phyloP scores from a whole-genome alignment of 2,329 filamentous ascomycete species.

The Xylariaceae sp. region DNA sequence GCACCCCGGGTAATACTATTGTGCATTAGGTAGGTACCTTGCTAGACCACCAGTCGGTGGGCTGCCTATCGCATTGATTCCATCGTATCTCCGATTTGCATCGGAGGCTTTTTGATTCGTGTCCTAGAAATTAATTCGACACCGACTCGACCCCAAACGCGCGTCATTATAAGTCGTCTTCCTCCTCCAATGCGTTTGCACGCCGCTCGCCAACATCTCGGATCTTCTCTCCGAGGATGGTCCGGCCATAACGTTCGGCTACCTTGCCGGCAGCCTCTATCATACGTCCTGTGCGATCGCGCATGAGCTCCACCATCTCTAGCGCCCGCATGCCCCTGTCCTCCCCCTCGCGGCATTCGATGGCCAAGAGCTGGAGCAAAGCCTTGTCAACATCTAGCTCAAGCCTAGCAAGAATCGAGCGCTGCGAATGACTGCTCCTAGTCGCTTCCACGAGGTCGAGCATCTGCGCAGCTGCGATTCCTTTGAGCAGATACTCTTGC shows the following conservation, averaged over 20 bases:
- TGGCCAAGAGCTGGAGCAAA: slow-evolving; percentile 78
- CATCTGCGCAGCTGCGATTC: slow-evolving; percentile 66
- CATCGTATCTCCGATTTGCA: no score
- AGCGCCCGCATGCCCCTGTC: slow-evolving; percentile 91
- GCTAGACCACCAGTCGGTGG: neutral
- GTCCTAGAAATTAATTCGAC: neutral
- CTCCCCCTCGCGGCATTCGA: slow-evolving; percentile 88
- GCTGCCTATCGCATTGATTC: neutral
- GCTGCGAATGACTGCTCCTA: slow-evolving; percentile 58
- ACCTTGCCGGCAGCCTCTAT: slow-evolving; percentile 86
- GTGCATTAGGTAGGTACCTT: neutral
- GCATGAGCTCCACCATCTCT: slow-evolving; percentile 83
- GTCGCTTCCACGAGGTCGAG: slow-evolving; percentile 68
- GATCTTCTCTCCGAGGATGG: slow-evolving; percentile 85
- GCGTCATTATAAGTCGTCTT: slow-evolving; percentile 18
- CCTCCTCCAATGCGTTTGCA: slow-evolving; percentile 40
- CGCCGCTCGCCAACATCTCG: slow-evolving; percentile 72
- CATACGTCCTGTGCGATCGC: slow-evolving; percentile 81
- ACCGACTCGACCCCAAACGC: slow-evolving; percentile 3
- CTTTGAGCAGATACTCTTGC: slow-evolving; percentile 73
- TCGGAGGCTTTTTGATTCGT: no score
- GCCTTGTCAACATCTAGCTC: slow-evolving; percentile 87
- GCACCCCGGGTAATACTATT: neutral
- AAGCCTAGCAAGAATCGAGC: slow-evolving; percentile 60
- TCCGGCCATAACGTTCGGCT: slow-evolving; percentile 75